Conservation (phyloP, 768 basidiomycete species). For the Naganishia onofrii region DNA sequence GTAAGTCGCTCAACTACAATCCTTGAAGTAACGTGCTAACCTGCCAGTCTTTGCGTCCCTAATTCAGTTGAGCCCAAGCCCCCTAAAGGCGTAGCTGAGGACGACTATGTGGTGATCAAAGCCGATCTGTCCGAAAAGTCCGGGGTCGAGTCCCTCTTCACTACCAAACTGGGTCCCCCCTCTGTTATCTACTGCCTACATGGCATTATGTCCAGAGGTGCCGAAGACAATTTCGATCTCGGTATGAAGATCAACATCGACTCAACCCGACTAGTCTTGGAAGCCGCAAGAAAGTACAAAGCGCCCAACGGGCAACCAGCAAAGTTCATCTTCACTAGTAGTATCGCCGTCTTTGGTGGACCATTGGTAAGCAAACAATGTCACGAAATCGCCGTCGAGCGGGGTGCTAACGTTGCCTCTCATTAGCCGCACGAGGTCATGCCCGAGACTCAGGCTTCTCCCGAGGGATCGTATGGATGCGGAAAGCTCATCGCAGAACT, state of each 20-base stretch:
- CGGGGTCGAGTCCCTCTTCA: slow-evolving; percentile 45
- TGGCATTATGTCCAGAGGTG: slow-evolving; percentile 51
- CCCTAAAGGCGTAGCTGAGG: slow-evolving; percentile 42
- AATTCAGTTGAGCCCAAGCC: slow-evolving; percentile 47
- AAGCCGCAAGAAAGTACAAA: slow-evolving; percentile 41
- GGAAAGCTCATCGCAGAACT: slow-evolving; percentile 61
- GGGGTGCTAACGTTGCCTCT: not conserved
- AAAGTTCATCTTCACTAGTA: slow-evolving; percentile 64
- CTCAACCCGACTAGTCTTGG: slow-evolving; percentile 57
- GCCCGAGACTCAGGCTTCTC: slow-evolving; percentile 59
- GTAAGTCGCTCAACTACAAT: not conserved
- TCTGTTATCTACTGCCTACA: slow-evolving; percentile 52
- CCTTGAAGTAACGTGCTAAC: not conserved
- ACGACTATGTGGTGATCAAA: slow-evolving; percentile 41
- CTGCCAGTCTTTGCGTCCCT: not conserved
- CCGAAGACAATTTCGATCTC: slow-evolving; percentile 52
- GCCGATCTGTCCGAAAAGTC: slow-evolving; percentile 46
- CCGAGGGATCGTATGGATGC: slow-evolving; percentile 62
- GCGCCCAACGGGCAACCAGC: slow-evolving; percentile 45
- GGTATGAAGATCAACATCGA: slow-evolving; percentile 59
- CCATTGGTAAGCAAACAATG: slow-evolving; percentile 43
- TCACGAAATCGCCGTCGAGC: not conserved
- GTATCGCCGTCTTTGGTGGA: slow-evolving; percentile 63
- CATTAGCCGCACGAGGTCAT: slow-evolving; percentile 53
- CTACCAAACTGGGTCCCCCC: slow-evolving; percentile 48